Evolutionary conservation across 148 eudicot species (phyloP), one percentile per base, ranked within the genome.

Genomic region (Rhododendron simsii): DNA sequence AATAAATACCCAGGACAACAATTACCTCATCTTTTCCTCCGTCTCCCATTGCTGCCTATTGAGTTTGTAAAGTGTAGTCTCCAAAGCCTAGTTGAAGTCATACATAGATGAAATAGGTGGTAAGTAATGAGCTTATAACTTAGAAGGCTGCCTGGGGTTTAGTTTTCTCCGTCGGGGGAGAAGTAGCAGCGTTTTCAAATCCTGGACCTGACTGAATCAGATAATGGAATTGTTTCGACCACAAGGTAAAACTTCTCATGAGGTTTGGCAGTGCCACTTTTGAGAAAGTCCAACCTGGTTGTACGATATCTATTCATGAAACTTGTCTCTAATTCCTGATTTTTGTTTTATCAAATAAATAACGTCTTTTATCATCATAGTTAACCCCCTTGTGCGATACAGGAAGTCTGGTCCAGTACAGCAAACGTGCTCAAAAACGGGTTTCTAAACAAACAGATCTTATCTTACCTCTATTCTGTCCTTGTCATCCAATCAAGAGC

Each of bases 21-120:
- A 30, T 30, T 20, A 85, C 90, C 90, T 89, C 83, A 89, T 81
- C 84, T 89, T 89, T 30, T 87, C 90, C n/a, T 77, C 83, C 7
- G 80, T 74, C 85, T 89, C 89, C 0, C 44, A 85, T 51, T 84
- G 84, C 80, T 65, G 86, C 67, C 83, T 45, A 48, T 81, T 89
- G 74, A 87, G 85, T 44, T 87, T 82, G 45, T 85, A 81, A 28
- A 89, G 81, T 39, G 78, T 87, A 50, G 78, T 85, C 77, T 87
- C 83, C 65, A 89, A 87, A 10, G 45, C 89, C 90, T 77, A 77
- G 10, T 84, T 87, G 28, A 87, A 86, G 63, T 23, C n/a, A 61
- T 28, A 47, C 20, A 76, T 12, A 53, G 37, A 48, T 23, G 73
- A 33, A 75, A 85, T 78, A 78, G 45, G 30, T 35, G 26, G 59